Base-by-base conservation (phyloP, 345 rosid genomes). In the Durio zibethinus region DNA sequence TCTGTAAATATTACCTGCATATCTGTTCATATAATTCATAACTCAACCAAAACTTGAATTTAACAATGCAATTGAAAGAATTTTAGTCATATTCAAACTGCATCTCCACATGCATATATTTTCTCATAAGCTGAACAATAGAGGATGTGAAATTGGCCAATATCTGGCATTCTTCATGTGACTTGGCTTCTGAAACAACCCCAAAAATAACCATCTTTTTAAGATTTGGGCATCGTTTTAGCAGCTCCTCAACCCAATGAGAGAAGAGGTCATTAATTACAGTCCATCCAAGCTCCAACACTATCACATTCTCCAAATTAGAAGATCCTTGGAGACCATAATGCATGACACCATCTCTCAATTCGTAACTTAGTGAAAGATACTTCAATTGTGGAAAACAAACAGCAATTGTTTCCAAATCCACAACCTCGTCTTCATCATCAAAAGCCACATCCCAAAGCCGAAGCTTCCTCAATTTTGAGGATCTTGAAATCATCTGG, bases 381-480 rank as follows among this genome's bases (percentile, higher is more conserved):
- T 90, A 89, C 20, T 82, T 90, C 61, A 96, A 84, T 48, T 81
- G 90, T 0, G 94, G 90, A 67, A 91, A 96, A 79, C 87, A 87
- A 63, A 77, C 85, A 4, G 93, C 95, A 61, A 93, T 86, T 0
- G 90, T 86, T 80, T 90, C 99, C 79, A 93, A 78, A 82, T 89
- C 95, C 59, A 90, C 78, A 68, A 86, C 71, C 71, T 89, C 92
- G 36, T 87, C 89, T 35, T 85, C 87, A 74, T 87, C 85, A 53
- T 90, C 94, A 74, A 89, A 93, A n/a, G 85, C 80, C 45, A 93
- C 92, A 23, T 93, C 89, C 98, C 98, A 94, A 62, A 94, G 88
- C 20, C 93, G 85, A 54, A 94, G 99, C 82, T 79, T 91, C 84
- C 76, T 87, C 76, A 94, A 76, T 36, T 88, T 91, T 42, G 89